These are phyloP conservation scores for Umbelopsis sp. DNA, from an alignment of 371 early-diverging fungal genomes.

Conservation along the genomic window DNA sequence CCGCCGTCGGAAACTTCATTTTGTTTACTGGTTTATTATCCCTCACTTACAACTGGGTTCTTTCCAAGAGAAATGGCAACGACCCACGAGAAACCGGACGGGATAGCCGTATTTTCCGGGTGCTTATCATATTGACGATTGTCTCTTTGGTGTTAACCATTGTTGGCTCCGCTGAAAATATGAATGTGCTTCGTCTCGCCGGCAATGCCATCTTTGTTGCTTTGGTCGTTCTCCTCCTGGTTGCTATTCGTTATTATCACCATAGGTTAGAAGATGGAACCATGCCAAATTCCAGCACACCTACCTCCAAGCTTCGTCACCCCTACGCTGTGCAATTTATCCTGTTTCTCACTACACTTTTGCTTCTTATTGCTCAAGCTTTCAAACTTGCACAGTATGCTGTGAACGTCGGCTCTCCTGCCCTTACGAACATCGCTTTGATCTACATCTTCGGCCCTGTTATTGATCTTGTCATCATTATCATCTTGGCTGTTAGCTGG, in stretches of 20 bases:
- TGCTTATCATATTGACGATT: conserved; percentile 11
- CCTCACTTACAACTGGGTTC: not conserved
- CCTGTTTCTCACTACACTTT: not conserved
- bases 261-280: not conserved
- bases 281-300: not conserved
- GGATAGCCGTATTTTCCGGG: not conserved
- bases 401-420: conserved; percentile 12
- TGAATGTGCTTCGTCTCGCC: not conserved
- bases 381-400: conserved; percentile 19
- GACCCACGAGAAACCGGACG: not conserved
- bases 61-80: not conserved
- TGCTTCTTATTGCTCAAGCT: conserved; percentile 13
- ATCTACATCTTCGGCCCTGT: conserved; percentile 20
- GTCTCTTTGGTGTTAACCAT: conserved; percentile 22
- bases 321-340: conserved; percentile 5
- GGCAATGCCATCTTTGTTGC: conserved; percentile 1
- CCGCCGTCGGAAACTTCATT: conserved; percentile 3
- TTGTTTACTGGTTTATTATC: not conserved
- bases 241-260: not conserved
- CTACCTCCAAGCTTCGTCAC: not conserved
- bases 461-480: conserved; percentile 18
- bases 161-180: conserved; percentile 16
- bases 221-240: not conserved
- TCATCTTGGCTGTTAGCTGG: conserved; percentile 20
- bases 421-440: conserved; percentile 10